These are phyloP conservation scores for Sisymbrium irio DNA, from an alignment of 345 rosid species.

Conservation along the genomic window DNA sequence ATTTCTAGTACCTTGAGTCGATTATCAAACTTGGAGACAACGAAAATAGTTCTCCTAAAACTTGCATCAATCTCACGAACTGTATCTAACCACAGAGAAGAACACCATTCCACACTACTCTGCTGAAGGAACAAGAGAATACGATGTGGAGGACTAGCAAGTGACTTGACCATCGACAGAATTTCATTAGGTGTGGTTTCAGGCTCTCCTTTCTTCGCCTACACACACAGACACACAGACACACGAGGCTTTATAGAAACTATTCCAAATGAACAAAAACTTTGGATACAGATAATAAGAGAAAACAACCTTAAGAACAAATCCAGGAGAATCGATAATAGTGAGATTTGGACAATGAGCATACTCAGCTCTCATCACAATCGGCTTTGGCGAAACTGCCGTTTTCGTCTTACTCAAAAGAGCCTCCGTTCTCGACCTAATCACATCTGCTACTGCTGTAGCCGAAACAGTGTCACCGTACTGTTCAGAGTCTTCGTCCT, in stretches of 20 bases:
- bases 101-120: conserved; percentile 99
- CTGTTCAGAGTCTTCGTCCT: conserved; percentile 96
- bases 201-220: conserved; percentile 99
- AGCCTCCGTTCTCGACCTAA: conserved; percentile 72
- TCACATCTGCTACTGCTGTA: conserved; percentile 70
- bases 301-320: conserved; percentile 76
- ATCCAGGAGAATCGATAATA: conserved; percentile 94
- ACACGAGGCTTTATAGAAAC: too few species aligned
- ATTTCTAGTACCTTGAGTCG: conserved; percentile 98
- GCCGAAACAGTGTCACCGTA: too few species aligned
- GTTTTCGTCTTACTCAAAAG: conserved; percentile 68
- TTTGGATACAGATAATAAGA: background rate
- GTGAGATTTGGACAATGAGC: conserved; percentile 97
- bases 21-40: conserved; percentile 96
- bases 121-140: conserved; percentile 91
- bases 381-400: conserved; percentile 90
- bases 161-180: conserved; percentile 85
- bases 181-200: conserved; percentile 90
- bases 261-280: too few species aligned
- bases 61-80: conserved; percentile 89
- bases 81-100: conserved; percentile 91
- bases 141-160: conserved; percentile 98
- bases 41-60: conserved; percentile 77
- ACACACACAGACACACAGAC: conserved; percentile 1
- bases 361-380: conserved; percentile 97